These are phyloP conservation scores for Lumnitzera racemosa DNA, from an alignment of 345 rosid genomes.

Conservation along the genomic window DNA sequence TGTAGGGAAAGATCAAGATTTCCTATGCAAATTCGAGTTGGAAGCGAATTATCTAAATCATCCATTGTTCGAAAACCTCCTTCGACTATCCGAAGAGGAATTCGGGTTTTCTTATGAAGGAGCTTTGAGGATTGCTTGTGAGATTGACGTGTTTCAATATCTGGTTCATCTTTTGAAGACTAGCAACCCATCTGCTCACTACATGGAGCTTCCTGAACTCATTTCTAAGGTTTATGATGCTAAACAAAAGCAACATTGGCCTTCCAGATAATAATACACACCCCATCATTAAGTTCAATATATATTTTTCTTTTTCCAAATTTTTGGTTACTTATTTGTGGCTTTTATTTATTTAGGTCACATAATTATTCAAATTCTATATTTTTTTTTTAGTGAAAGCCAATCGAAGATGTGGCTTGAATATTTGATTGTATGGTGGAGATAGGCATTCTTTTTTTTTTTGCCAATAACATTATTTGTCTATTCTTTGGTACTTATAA, in stretches of 20 bases:
- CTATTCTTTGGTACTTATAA: too few relatives aligned
- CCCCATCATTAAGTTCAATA: too few relatives aligned
- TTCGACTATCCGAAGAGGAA: constrained; percentile 35
- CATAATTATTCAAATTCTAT: too few relatives aligned
- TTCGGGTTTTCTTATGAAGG: constrained; percentile 45
- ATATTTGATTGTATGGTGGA: too few relatives aligned
- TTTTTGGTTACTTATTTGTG: too few relatives aligned
- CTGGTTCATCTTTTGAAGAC: constrained; percentile 33
- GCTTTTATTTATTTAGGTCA: too few relatives aligned
- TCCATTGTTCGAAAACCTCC: constrained; percentile 36
- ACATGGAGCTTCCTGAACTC: constrained; percentile 30
- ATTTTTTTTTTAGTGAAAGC: too few relatives aligned
- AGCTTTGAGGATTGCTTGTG: constrained; percentile 40
- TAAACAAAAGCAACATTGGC: background rate
- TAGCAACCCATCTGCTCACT: constrained; percentile 21
- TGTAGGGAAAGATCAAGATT: constrained; percentile 27
- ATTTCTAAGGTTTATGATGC: constrained; percentile 13
- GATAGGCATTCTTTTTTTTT: too few relatives aligned
- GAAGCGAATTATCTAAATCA: constrained; percentile 44
- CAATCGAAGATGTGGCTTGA: too few relatives aligned
- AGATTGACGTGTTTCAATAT: constrained; percentile 33
- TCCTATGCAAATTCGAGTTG: constrained; percentile 28
- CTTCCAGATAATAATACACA: background rate
- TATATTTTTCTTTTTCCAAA: too few relatives aligned
- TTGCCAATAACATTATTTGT: too few relatives aligned